Evolutionary conservation across 1,139 yeast genomes (phyloP), one percentile per base, ranked within the genome.

Genomic region (Suhomyces yuchorum): DNA sequence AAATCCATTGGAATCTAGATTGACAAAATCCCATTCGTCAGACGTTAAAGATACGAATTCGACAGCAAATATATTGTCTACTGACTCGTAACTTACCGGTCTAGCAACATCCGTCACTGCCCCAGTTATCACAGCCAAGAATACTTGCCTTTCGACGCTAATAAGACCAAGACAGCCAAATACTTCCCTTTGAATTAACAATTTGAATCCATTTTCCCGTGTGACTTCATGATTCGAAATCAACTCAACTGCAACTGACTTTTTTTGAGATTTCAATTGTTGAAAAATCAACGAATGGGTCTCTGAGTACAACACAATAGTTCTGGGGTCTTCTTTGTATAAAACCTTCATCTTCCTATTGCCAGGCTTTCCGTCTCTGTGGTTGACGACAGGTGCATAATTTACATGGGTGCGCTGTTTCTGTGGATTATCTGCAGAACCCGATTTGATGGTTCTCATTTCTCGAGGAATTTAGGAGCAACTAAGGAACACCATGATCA

Each of bases 161-260:
- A 92, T 85, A 42, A 95, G 70, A 0, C 99, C 99, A 19, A 93
- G 68, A 58, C 95, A 90, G 1, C 99, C 99, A 57, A 73, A 76
- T 17, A 88, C 77, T 22, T 85, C 85, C 18, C 81, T 74, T 24
- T 75, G 73, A 15, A 85, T 68, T 30, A 91, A 68, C 23, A 67
- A 61, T 51, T 71, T 75, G 62, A 71, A 85, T 2, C 76, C 76
- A 14, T 68, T 65, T 43, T 69, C 74, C 43, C 65, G 57, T 20
- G 71, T 62, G 52, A 79, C 66, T 18, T 68, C 66, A 1, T 65
- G 62, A 51, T 74, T 77, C 15, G 77, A 66, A 4, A 73, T 66
- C 42, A 82, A 61, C 58, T 82, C 86, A 41, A 82, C 80, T 23
- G 80, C 82, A 48, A 82, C 82, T 46, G 80, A 72, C 8, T 44